Base-by-base conservation (phyloP, 2,329 filamentous ascomycete species). In the Xylariaceae sp. region DNA sequence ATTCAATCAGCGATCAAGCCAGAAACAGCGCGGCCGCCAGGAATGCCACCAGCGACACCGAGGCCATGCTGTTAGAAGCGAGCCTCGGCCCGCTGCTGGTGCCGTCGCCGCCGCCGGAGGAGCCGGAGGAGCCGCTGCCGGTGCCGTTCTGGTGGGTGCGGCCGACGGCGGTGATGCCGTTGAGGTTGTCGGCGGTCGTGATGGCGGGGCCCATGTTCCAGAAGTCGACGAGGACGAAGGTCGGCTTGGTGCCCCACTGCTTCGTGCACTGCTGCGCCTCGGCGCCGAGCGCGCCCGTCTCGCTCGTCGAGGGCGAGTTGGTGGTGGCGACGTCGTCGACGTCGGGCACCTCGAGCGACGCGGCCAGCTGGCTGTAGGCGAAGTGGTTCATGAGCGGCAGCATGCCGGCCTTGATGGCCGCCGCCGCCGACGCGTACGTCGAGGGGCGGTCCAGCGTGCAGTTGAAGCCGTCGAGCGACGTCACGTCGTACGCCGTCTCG, bases 381-480 rank as follows among this genome's bases (percentile, higher is more conserved):
- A 92, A 90, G 62, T 92, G 85, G 65, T 92, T 92, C 64, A 85
- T 70, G 8, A 92, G 64, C 17, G 83, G 76, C 55, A 92, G 69
- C 47, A 76, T 70, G 45, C 73, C 72, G 1, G 67, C 65, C 0
- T 64, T 51, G 17, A 83, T 51, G 2, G 80, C 83, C 1, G 64
- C 49, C 12, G 69, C 50, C 31, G 69, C 68, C 3, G 63, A 53
- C 15, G 58, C 55, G 21, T 78, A 60, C 5, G 58, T 56, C 0
- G 68, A 58, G 0, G 85, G 85, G 0, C 85, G 76, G 50, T 82
- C 67, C 4, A 85, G 68, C 0, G 67, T 71, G 65, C 85, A 92
- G 56, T 78, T 80, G 67, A 88, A 92, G 53, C 75, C 76, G 2
- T 64, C 59, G 1, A 77, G 60, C 7, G 65, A 63, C 3, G 69